Base-by-base conservation (phyloP, 306 rosid genomes). In the Astragalus membranaceus region DNA sequence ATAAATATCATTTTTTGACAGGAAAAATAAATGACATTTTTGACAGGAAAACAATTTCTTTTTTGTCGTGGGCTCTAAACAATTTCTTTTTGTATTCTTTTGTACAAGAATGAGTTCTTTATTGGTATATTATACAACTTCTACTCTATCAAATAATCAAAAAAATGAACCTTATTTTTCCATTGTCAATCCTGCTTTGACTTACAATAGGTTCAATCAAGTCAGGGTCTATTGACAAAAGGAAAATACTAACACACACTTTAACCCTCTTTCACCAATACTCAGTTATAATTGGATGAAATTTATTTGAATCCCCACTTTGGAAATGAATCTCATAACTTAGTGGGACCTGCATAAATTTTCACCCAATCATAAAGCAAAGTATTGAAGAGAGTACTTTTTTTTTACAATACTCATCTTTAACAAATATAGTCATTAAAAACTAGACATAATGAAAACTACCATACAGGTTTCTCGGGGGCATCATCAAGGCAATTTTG, bases 401-500 rank as follows among this genome's bases (percentile, higher is more conserved):
- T 26, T 26, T 2, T 26, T 26, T 26, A 26, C 30, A 26, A 26
- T 26, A 26, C 30, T 26, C 30, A 26, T 26, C 30, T 26, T 26
- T 26, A 26, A 26, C 30, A 26, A 26, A 26, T 3, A 53, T 75
- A 41, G 23, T 43, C 37, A 47, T 58, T 16, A 16, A 17, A 72
- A 50, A 55, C 75, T 50, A 80, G 67, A 58, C 23, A 63, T 16
- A 43, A 46, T 48, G 61, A 43, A 57, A 57, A 64, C 80, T 80
- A 56, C 70, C 52, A 61, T 55, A 7, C 50, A 59, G 41, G 72
- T 76, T 81, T 67, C 76, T 81, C 30, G 64, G 66, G 73, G 73
- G 49, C 63, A 72, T 64, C 77, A 64, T 63, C 73, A 76, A 67
- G 78, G 76, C 76, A 59, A 37, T 76, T 61, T 76, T 61, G 85